phyloP scores from a whole-genome alignment of 768 basidiomycete species.

The Candolleomyces efflorescens region DNA sequence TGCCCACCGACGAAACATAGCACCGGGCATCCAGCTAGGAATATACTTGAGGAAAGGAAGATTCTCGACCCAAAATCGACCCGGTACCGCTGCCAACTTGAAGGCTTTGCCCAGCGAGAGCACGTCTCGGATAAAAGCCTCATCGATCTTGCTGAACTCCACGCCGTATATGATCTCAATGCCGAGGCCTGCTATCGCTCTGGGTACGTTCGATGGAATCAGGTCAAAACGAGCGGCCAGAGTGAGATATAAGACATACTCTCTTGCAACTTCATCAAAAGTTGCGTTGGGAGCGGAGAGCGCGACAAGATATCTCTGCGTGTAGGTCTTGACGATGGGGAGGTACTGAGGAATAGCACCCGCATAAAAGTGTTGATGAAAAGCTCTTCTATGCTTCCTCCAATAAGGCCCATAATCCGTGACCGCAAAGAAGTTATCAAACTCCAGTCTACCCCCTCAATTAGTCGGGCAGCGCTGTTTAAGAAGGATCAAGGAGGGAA shows the following conservation, averaged over 20 bases:
- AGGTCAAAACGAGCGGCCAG: background rate
- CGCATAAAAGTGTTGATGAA: slow-evolving; percentile 22
- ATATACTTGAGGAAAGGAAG: slow-evolving; percentile 21
- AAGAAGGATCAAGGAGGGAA: background rate
- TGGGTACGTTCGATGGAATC: slow-evolving; percentile 1
- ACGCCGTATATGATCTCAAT: slow-evolving; percentile 21
- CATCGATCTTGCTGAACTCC: slow-evolving; percentile 20
- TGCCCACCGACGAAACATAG: slow-evolving; percentile 15
- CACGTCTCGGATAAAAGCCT: slow-evolving; percentile 28
- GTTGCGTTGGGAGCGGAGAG: background rate
- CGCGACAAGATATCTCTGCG: background rate
- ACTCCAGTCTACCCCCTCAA: slow-evolving; percentile 16
- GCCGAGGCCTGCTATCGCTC: slow-evolving; percentile 10
- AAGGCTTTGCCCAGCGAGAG: slow-evolving; percentile 22
- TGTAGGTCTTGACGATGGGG: slow-evolving; percentile 10
- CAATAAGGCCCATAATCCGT: slow-evolving; percentile 30
- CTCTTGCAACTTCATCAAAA: background rate
- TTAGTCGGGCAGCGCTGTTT: background rate
- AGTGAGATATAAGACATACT: background rate
- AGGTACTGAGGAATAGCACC: slow-evolving; percentile 11
- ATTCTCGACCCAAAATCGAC: slow-evolving; percentile 11
- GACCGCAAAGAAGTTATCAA: slow-evolving; percentile 35
- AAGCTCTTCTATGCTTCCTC: slow-evolving; percentile 18
- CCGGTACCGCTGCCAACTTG: slow-evolving; percentile 17
- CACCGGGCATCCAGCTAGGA: slow-evolving; percentile 36